These are phyloP conservation scores for Boletus bicolor DNA, from an alignment of 768 basidiomycete species.

Conservation along the genomic window DNA sequence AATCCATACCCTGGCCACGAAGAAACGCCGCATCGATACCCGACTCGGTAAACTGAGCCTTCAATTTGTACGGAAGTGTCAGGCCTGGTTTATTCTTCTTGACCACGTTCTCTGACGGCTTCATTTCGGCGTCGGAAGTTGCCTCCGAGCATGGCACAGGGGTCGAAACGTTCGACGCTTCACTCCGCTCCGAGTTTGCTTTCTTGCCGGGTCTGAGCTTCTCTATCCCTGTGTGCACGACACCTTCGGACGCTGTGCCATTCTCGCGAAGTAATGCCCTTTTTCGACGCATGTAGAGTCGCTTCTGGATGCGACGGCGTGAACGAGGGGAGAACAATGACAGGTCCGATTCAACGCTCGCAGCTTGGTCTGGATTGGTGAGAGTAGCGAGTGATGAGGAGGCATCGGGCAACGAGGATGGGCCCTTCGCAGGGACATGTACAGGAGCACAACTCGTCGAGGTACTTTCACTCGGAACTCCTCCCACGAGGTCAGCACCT, in stretches of 20 bases:
- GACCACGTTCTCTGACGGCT: conserved; percentile 5
- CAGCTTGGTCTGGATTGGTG: not conserved
- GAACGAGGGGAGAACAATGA: conserved; percentile 42
- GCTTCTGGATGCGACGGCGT: conserved; percentile 56
- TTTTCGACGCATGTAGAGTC: conserved; percentile 70
- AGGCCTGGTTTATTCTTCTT: conserved; percentile 33
- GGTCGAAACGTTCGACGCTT: conserved; percentile 6
- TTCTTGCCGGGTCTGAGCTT: conserved; percentile 41
- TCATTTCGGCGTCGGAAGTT: conserved; percentile 9
- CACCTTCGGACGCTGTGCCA: conserved; percentile 4
- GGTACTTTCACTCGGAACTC: not conserved
- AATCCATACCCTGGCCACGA: conserved; percentile 39
- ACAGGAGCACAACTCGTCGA: not conserved
- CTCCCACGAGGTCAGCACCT: not conserved
- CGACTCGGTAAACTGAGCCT: conserved; percentile 37
- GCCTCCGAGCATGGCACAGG: conserved; percentile 5
- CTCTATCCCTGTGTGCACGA: conserved; percentile 2
- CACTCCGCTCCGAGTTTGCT: conserved; percentile 1
- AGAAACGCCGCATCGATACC: conserved; percentile 48
- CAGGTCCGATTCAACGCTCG: conserved; percentile 14
- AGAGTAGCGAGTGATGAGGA: not conserved
- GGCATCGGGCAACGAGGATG: not conserved
- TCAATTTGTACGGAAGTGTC: conserved; percentile 46
- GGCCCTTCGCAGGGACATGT: not conserved
- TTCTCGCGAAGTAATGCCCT: conserved; percentile 49